These are phyloP conservation scores for Striga asiatica DNA, from an alignment of 257 asterid genomes.

Conservation along the genomic window DNA sequence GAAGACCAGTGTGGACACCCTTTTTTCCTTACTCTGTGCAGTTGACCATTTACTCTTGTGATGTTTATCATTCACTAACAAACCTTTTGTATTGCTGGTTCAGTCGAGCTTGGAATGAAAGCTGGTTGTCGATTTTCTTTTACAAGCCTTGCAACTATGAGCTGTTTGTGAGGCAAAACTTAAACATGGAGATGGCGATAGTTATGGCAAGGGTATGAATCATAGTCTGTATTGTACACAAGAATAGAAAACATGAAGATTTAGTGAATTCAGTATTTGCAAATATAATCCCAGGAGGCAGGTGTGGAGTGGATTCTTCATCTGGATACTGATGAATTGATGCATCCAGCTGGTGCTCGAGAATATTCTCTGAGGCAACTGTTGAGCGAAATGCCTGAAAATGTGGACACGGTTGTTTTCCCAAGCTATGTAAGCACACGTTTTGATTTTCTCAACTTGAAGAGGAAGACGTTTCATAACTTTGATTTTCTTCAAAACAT, in stretches of 20 bases:
- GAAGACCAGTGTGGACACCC: no score
- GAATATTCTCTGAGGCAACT: constrained; percentile 87
- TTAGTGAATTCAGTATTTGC: background rate
- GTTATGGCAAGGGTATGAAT: constrained; percentile 85
- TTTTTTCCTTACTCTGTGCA: background rate
- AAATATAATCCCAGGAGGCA: constrained; percentile 46
- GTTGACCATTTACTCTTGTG: background rate
- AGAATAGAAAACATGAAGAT: background rate
- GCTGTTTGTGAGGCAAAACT: constrained; percentile 94
- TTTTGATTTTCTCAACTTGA: no score
- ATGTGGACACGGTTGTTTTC: constrained; percentile 92
- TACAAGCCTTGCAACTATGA: constrained; percentile 95
- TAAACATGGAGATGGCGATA: constrained; percentile 95
- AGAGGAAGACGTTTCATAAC: background rate
- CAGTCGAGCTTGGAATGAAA: constrained; percentile 97
- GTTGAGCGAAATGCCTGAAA: constrained; percentile 68
- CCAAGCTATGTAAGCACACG: constrained; percentile 92
- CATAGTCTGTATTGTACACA: no score
- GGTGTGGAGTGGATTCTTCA: constrained; percentile 96
- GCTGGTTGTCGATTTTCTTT: constrained; percentile 90
- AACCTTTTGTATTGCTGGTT: constrained; percentile 21
- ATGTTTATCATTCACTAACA: constrained; percentile 11
- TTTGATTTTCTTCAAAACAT: constrained; percentile 10
- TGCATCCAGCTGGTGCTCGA: constrained; percentile 88
- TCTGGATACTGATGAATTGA: constrained; percentile 90